Conservation (phyloP, 116 monocot genomes). For the Dioscorea cayenensis region DNA sequence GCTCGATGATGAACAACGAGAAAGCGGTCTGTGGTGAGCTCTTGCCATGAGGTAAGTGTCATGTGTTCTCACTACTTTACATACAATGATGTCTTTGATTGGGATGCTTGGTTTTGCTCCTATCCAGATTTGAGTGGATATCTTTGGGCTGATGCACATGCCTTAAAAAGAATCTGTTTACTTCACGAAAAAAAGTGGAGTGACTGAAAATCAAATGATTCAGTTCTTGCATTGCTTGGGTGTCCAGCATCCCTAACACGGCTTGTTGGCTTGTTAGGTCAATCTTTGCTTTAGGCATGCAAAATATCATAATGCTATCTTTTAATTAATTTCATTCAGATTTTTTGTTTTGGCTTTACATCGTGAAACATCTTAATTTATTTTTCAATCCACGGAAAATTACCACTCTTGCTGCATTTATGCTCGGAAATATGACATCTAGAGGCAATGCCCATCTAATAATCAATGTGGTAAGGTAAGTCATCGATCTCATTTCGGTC, state of each 20-base stretch:
- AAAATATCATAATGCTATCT: not conserved
- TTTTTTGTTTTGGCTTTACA: not conserved
- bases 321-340: not conserved
- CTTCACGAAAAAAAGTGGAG: not conserved
- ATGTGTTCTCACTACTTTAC: not conserved
- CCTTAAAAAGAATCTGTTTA: not conserved
- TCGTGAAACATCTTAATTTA: not conserved
- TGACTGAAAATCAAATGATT: not conserved
- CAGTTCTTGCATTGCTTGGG: not conserved
- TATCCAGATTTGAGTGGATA: not conserved
- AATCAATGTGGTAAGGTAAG: slow-evolving; percentile 72
- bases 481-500: not conserved
- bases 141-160: not conserved
- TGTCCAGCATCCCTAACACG: not conserved
- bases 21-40: slow-evolving; percentile 69
- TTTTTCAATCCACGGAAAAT: slow-evolving; percentile 44
- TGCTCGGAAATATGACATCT: slow-evolving; percentile 93
- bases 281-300: too few relatives aligned
- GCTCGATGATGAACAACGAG: slow-evolving; percentile 50
- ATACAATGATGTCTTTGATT: not conserved
- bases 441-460: slow-evolving; percentile 57
- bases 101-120: not conserved
- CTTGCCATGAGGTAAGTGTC: slow-evolving; percentile 79
- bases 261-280: not conserved
- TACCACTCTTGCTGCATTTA: slow-evolving; percentile 75